Evolutionary conservation across 2,329 filamentous ascomycete species (phyloP).

Genomic region (Fusarium tricinctum): DNA sequence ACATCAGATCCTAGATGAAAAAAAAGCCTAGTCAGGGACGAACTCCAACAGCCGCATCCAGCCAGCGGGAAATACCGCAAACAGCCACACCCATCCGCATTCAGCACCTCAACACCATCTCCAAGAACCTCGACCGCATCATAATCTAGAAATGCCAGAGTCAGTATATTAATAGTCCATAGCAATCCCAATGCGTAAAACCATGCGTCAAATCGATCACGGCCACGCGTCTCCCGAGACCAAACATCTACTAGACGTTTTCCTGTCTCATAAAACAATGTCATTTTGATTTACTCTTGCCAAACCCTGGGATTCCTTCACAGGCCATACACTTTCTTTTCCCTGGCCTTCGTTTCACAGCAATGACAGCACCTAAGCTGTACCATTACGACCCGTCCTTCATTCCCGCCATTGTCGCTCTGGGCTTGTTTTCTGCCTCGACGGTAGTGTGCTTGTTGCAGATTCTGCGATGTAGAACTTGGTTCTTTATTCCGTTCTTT

Average conservation of each 20-base stretch:
- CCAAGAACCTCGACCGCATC: not conserved
- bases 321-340: not conserved
- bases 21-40: not conserved
- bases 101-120: slow-evolving; percentile 8
- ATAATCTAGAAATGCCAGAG: no score
- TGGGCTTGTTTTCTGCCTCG: slow-evolving; percentile 56
- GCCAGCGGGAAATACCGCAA: slow-evolving; percentile 21
- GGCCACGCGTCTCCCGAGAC: slow-evolving; percentile 6
- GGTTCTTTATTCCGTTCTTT: slow-evolving; percentile 66
- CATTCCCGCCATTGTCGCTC: slow-evolving; percentile 57
- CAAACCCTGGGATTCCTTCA: not conserved
- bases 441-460: slow-evolving; percentile 56
- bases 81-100: slow-evolving; percentile 21
- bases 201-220: not conserved
- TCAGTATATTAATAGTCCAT: not conserved
- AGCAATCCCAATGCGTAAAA: not conserved
- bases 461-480: slow-evolving; percentile 58
- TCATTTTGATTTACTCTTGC: slow-evolving; percentile 12
- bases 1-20: not conserved
- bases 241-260: slow-evolving; percentile 6
- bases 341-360: slow-evolving; percentile 1
- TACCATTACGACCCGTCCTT: slow-evolving; percentile 64
- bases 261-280: slow-evolving; percentile 24
- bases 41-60: slow-evolving; percentile 20
- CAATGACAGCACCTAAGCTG: slow-evolving; percentile 31